Base-by-base conservation (phyloP, 2,329 filamentous ascomycete species). In the Coniella lustricola region DNA sequence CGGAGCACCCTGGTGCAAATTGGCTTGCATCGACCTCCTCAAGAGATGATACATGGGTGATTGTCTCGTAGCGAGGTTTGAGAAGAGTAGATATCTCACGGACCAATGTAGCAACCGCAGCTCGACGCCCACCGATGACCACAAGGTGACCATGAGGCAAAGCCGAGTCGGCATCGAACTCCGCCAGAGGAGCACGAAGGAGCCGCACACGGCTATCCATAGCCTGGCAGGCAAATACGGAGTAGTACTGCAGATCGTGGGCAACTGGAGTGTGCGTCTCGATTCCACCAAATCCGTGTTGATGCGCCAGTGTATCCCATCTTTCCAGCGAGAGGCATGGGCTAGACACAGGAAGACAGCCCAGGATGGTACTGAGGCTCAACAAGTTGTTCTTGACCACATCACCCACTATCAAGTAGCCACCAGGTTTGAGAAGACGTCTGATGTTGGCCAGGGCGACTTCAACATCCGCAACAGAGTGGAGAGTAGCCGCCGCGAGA, bases 401-500 rank as follows among this genome's bases (percentile, higher is more conserved):
- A 22, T 63, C 61, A 0, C 69, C 69, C 25, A 29, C 25, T 5
- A 29, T 29, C 25, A 29, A 10, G 25, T 29, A 29, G 25, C 33
- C 33, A 3, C 61, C 64, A 0, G 67, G 62, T 12, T 59, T 62
- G 0, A 67, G 49, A 1, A 67, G 51, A 2, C 50, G 46, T 5
- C 61, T 57, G 4, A 58, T 52, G 38, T 64, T 60, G 1, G 29
- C n/a, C 57, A 60, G 4, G 31, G 58, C 51, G 21, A 53, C 3
- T 47, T 59, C 42, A 10, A 63, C 16, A 12, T 33, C 20, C 25
- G 45, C 16, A 3, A 60, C 61, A 4, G 59, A 57, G 38, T 64
- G 59, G 5, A 67, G 49, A 0, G 63, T 62, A n/a, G 61, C 52
- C 1, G 59, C 57, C 0, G 60, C 62, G 38, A 67, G 47, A 4